Base-by-base conservation (phyloP, 164 flowering plant species). In the Chimonanthus salicifolius region DNA sequence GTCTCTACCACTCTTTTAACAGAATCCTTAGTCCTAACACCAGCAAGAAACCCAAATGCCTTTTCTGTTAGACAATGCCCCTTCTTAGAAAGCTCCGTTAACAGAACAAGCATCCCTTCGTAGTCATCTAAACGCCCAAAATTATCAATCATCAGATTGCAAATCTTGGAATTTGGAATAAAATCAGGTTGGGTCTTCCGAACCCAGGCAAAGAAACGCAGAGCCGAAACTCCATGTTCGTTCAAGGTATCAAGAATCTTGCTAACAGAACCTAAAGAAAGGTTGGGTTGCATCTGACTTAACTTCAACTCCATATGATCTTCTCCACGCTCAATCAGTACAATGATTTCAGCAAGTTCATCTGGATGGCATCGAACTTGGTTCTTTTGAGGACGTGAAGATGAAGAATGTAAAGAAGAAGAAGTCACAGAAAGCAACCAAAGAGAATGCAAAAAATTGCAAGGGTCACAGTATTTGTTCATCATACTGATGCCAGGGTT, bases 181-280 rank as follows among this genome's bases (percentile, higher is more conserved):
- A 84, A 62, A 3, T 54, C 20, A 0, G 82, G 79, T 6, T 68
- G 64, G 0, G 46, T 78, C 7, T 68, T 44, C 58, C 77, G 76
- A 71, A 88, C 67, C 89, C 89, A 91, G 47, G 64, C 1, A 65
- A 87, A 89, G 73, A 91, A 91, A 21, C 81, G 82, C 82, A 83
- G 74, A 9, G 84, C 92, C 10, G 87, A 74, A 49, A 89, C 80
- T 33, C 76, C 80, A 49, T 80, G 74, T 0, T 13, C 20, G 75
- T 82, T 89, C 82, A 88, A 76, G 20, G 62, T 71, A 71, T 62
- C 45, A 76, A 88, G 79, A 54, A 87, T 74, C 71, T 78, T 72
- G 47, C 65, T 47, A 11, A 86, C 13, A 0, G 72, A 77, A 54
- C 43, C 73, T 64, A 51, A 11, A 50, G 86, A 77, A 6, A 85